Evolutionary conservation across 768 basidiomycete genomes (phyloP).

Genomic region (Calvatia gigantea): DNA sequence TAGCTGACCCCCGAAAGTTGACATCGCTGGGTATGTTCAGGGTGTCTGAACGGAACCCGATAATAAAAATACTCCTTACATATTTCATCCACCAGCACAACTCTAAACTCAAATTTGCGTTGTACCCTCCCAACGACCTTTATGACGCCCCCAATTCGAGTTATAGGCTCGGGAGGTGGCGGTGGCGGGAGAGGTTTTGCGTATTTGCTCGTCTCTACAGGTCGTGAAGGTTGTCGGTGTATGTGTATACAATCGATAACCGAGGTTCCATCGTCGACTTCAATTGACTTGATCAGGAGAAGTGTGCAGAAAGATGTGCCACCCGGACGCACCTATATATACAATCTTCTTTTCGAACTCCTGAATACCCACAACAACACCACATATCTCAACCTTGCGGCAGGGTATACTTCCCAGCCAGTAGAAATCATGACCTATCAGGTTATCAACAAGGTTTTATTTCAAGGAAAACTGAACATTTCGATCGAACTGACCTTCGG

Average conservation of each 20-base stretch:
- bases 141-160: conserved; percentile 44
- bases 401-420: conserved; percentile 75
- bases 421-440: conserved; percentile 60
- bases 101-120: conserved; percentile 36
- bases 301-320: background rate
- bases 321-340: conserved; percentile 47
- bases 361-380: conserved; percentile 61
- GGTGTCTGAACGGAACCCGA: background rate
- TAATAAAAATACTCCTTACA: conserved; percentile 31
- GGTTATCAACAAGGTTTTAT: conserved; percentile 8
- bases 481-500: conserved; percentile 22
- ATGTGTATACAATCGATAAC: conserved; percentile 64
- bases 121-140: conserved; percentile 44
- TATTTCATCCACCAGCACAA: conserved; percentile 46
- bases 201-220: conserved; percentile 15
- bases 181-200: conserved; percentile 11
- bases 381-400: conserved; percentile 56
- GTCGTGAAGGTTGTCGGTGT: conserved; percentile 22
- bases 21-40: conserved; percentile 27
- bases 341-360: conserved; percentile 55
- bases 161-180: conserved; percentile 30
- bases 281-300: background rate
- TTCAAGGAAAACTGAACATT: conserved; percentile 3
- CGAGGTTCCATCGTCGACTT: conserved; percentile 78
- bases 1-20: conserved; percentile 51